phyloP scores from a whole-genome alignment of 2,329 filamentous ascomycete genomes.

The Fusarium sp. region DNA sequence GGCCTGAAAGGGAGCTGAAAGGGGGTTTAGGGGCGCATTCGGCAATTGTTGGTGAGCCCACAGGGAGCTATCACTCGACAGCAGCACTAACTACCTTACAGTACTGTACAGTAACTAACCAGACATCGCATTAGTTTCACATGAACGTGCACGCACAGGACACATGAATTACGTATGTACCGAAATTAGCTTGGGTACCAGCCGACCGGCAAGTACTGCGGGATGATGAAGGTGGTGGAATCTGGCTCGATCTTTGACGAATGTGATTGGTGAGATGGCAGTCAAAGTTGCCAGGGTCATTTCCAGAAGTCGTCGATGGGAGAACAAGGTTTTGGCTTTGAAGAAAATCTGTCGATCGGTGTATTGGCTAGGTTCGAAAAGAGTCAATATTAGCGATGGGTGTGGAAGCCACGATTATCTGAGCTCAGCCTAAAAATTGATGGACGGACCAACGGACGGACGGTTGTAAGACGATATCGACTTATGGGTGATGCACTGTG shows the following conservation, averaged over 20 bases:
- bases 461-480: neutral
- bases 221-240: slow-evolving; percentile 39
- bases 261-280: slow-evolving; percentile 36
- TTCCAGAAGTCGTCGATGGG: slow-evolving; percentile 46
- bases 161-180: slow-evolving; percentile 34
- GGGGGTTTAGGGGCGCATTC: slow-evolving; percentile 7
- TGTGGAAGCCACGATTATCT: neutral
- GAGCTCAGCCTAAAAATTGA: too few species aligned
- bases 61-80: slow-evolving; percentile 11
- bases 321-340: slow-evolving; percentile 46
- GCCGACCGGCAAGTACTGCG: slow-evolving; percentile 38
- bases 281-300: slow-evolving; percentile 36
- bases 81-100: neutral
- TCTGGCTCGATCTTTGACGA: slow-evolving; percentile 1
- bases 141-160: slow-evolving; percentile 24
- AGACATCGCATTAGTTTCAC: slow-evolving; percentile 34
- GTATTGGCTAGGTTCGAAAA: slow-evolving; percentile 13
- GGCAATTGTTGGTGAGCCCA: slow-evolving; percentile 24
- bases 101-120: too few species aligned
- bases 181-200: slow-evolving; percentile 40
- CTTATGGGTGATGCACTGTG: slow-evolving; percentile 10
- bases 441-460: too few species aligned
- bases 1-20: neutral
- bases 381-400: slow-evolving; percentile 7
- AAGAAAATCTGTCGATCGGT: slow-evolving; percentile 48